phyloP scores from a whole-genome alignment of 2,329 filamentous ascomycete species.

The Scytalidium sp. region DNA sequence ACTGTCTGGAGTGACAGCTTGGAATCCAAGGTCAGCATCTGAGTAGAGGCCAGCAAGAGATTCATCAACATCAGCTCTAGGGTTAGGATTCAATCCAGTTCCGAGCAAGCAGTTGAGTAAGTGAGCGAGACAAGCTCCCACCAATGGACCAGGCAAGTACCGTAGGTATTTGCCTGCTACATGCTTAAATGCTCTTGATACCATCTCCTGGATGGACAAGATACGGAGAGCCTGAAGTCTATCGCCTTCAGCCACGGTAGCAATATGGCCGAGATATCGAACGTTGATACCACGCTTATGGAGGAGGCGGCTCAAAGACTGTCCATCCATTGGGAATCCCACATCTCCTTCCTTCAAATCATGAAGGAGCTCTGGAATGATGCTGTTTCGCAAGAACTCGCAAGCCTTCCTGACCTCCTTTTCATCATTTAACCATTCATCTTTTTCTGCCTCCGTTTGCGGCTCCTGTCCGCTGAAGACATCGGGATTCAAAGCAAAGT shows the following conservation, averaged over 20 bases:
- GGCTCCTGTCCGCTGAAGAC: slow-evolving; percentile 90
- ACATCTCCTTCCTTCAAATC: slow-evolving; percentile 91
- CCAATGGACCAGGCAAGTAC: slow-evolving; percentile 74
- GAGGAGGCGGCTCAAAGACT: slow-evolving; percentile 80
- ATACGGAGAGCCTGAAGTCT: slow-evolving; percentile 75
- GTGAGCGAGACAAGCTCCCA: slow-evolving; percentile 77
- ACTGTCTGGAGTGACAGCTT: slow-evolving; percentile 70
- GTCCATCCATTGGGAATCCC: slow-evolving; percentile 98
- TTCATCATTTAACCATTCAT: slow-evolving; percentile 79
- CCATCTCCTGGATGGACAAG: slow-evolving; percentile 86
- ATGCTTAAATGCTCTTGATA: slow-evolving; percentile 95
- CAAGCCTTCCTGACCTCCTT: slow-evolving; percentile 83
- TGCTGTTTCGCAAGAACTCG: slow-evolving; percentile 69
- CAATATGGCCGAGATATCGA: slow-evolving; percentile 87
- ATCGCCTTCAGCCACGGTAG: slow-evolving; percentile 64
- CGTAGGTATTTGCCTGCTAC: slow-evolving; percentile 76
- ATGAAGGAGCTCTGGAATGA: slow-evolving; percentile 80
- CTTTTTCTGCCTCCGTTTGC: slow-evolving; percentile 87
- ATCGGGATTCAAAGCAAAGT: slow-evolving; percentile 88
- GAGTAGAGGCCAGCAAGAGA: slow-evolving; percentile 73
- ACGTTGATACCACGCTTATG: slow-evolving; percentile 98
- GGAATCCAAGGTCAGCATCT: slow-evolving; percentile 79
- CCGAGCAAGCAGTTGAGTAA: slow-evolving; percentile 93
- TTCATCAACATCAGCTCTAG: slow-evolving; percentile 73
- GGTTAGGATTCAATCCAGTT: slow-evolving; percentile 69